Conservation (phyloP, 345 rosid genomes). For the Populus nigra region DNA sequence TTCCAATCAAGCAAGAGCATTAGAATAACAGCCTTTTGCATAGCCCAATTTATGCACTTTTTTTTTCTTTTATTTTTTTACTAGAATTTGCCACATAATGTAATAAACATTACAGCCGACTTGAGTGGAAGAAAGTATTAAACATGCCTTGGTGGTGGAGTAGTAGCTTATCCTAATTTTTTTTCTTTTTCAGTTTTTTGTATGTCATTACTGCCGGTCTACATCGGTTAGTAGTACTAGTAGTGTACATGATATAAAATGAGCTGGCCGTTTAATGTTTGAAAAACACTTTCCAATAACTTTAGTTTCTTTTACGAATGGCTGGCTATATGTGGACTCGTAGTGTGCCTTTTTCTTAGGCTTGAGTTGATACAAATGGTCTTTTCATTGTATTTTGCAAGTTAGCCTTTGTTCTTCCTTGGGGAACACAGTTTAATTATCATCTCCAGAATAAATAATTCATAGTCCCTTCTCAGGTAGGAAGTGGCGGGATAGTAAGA, state of each 20-base stretch:
- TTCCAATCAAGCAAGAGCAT: background rate
- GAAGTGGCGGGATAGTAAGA: constrained; percentile 91
- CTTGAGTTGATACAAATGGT: background rate
- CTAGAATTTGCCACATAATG: no score
- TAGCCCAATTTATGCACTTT: background rate
- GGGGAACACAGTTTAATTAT: background rate
- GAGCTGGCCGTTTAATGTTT: no score
- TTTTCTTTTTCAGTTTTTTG: no score
- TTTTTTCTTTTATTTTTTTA: background rate
- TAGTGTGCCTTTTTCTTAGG: background rate
- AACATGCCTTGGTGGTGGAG: no score
- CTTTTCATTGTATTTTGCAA: background rate
- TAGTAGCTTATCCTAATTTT: no score
- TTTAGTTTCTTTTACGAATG: background rate
- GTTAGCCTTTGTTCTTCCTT: background rate
- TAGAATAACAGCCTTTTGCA: background rate
- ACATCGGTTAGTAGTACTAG: no score
- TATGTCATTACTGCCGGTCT: no score
- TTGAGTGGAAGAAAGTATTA: no score
- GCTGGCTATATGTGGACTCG: background rate
- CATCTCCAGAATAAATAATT: background rate
- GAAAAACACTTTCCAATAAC: background rate
- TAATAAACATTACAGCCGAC: no score
- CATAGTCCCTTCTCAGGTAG: constrained; percentile 49
- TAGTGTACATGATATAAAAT: no score